Evolutionary conservation across 1,284 basidiomycete genomes (phyloP).

Genomic region (Phlebopus sp.): DNA sequence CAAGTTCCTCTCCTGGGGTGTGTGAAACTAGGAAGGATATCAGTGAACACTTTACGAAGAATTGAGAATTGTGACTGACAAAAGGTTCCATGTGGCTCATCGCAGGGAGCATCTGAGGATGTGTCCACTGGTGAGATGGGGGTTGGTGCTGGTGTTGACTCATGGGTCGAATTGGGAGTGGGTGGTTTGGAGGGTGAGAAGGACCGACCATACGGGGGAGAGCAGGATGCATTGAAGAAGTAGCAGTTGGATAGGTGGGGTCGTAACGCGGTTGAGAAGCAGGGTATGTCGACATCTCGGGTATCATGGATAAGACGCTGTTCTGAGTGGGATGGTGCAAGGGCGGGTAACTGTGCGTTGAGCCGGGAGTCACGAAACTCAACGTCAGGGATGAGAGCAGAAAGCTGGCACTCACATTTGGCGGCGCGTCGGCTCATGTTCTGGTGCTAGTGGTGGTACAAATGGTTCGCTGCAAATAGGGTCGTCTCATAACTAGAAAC

Average conservation of each 20-base stretch:
- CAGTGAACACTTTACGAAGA: slow-evolving; percentile 2
- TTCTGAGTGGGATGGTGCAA: slow-evolving; percentile 39
- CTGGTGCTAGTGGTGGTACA: slow-evolving; percentile 40
- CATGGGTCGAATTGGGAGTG: slow-evolving; percentile 44
- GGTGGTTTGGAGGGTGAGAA: slow-evolving; percentile 38
- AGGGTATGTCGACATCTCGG: slow-evolving; percentile 54
- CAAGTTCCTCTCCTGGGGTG: slow-evolving; percentile 48
- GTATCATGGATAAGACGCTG: slow-evolving; percentile 52
- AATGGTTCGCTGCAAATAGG: slow-evolving; percentile 21
- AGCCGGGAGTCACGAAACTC: slow-evolving; percentile 22
- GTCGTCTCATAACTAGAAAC: not conserved
- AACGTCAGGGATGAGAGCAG: not conserved
- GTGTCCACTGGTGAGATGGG: slow-evolving; percentile 43
- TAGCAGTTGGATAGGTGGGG: slow-evolving; percentile 32
- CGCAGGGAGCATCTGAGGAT: slow-evolving; percentile 34
- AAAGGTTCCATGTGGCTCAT: slow-evolving; percentile 57
- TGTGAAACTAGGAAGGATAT: slow-evolving; percentile 34
- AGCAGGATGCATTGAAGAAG: slow-evolving; percentile 25
- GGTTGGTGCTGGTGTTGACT: slow-evolving; percentile 37
- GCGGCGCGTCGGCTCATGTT: slow-evolving; percentile 44
- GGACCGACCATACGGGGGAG: slow-evolving; percentile 30
- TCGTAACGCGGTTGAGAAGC: slow-evolving; percentile 46
- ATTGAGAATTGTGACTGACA: slow-evolving; percentile 39
- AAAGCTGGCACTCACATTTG: slow-evolving; percentile 41
- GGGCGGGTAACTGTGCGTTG: slow-evolving; percentile 30